These are phyloP conservation scores for Priceomyces melissophilus DNA, from an alignment of 805 yeast genomes.

Conservation along the genomic window DNA sequence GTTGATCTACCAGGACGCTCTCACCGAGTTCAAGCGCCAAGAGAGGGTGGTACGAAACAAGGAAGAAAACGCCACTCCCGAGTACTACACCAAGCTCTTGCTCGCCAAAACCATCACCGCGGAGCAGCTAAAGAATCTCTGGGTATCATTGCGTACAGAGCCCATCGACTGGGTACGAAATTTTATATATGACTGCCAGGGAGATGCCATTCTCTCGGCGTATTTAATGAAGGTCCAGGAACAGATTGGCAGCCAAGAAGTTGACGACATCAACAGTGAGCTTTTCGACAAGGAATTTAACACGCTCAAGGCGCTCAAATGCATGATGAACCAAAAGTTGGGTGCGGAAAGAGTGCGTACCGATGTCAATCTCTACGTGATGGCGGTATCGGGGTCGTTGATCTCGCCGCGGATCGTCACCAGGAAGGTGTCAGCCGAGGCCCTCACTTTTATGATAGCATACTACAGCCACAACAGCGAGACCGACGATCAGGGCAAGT, in stretches of 20 bases:
- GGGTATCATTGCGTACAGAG: conserved; percentile 91
- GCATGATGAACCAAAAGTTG: conserved; percentile 60
- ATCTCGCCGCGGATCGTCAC: conserved; percentile 73
- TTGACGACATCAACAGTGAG: conserved; percentile 44
- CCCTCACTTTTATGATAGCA: conserved; percentile 50
- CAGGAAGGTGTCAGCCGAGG: conserved; percentile 75
- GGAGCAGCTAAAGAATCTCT: conserved; percentile 73
- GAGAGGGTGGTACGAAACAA: conserved; percentile 20
- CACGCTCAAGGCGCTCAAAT: conserved; percentile 73
- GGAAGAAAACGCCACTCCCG: conserved; percentile 51
- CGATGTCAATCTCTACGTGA: conserved; percentile 43
- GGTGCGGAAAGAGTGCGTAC: conserved; percentile 58
- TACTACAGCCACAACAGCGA: conserved; percentile 28
- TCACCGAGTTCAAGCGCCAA: conserved; percentile 66
- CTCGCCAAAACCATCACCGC: conserved; percentile 66
- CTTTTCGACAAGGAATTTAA: conserved; percentile 69
- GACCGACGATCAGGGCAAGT: conserved; percentile 39
- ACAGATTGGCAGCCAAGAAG: conserved; percentile 29
- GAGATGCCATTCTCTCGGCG: conserved; percentile 72
- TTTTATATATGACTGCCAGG: conserved; percentile 72
- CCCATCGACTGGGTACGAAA: conserved; percentile 74
- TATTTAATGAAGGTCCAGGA: conserved; percentile 51
- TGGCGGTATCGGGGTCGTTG: conserved; percentile 68
- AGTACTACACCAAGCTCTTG: conserved; percentile 69
- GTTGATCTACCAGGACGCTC: conserved; percentile 80